Base-by-base conservation (phyloP, 2,329 filamentous ascomycete genomes). In the Aspergillus calidoustus region DNA sequence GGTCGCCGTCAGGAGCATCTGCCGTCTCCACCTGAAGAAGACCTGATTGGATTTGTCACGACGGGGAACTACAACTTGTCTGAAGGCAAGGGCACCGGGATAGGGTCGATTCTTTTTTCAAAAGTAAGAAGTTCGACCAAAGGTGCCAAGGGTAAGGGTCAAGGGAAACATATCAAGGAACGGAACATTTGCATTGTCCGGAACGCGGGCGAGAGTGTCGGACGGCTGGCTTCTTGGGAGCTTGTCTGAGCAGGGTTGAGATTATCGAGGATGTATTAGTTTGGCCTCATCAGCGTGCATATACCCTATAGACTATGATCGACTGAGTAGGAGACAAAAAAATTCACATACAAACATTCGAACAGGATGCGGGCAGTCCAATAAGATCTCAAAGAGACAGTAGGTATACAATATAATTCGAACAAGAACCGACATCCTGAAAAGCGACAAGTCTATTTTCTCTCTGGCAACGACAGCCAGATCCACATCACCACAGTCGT, bases 21-120 rank as follows among this genome's bases (percentile, higher is more conserved):
- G 5, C 76, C 87, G 0, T 87, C 93, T n/a, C 94, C 94, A 0
- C 82, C 83, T 9, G 87, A 88, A 64, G 82, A 85, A 23, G 91
- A 97, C 73, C 82, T 98, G 13, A 86, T 98, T 54, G 95, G 95
- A 0, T 99, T 96, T 74, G 89, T 97, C 25, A 97, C 93, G 2
- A 90, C 90, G 1, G 95, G 94, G 0, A 89, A 91, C 54, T 97
- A 90, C 74, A 93, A 90, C 70, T 84, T 98, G 2, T 86, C 87
- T 2, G 87, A 90, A 66, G 95, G 94, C 0, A 86, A 84, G 66
- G 91, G 90, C 0, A 88, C 87, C 17, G 94, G 89, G 0, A 83
- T 98, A 62, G 95, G 91, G 0, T 89, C 86, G 54, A 72, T 98
- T 28, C 80, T 87, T 15, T 80, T 89, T 0, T 80, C 81, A 5